Conservation (phyloP, 192 early-diverging fungal genomes). For the Geosiphon pyriformis region DNA sequence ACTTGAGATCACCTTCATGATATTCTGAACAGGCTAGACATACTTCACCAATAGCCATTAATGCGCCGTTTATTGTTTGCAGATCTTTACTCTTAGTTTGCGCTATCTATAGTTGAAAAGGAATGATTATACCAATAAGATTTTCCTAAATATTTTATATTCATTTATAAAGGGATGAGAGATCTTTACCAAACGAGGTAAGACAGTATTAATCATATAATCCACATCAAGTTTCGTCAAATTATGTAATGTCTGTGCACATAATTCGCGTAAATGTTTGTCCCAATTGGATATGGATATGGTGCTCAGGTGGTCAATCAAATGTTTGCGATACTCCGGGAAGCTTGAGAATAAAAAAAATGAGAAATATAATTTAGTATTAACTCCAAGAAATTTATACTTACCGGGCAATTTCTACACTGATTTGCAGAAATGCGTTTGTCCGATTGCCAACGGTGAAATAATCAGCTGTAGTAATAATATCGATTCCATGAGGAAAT, state of each 20-base stretch:
- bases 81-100: slow-evolving; percentile 41
- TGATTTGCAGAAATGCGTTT: slow-evolving; percentile 67
- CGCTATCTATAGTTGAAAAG: slow-evolving; percentile 41
- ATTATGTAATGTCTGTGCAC: slow-evolving; percentile 62
- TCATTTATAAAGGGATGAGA: too few relatives aligned
- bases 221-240: slow-evolving; percentile 57
- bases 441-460: slow-evolving; percentile 83
- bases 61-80: slow-evolving; percentile 52
- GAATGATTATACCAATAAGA: neutral
- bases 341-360: slow-evolving; percentile 40
- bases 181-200: slow-evolving; percentile 59
- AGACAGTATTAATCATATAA: slow-evolving; percentile 43
- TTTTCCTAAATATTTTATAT: neutral
- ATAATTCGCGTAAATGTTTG: slow-evolving; percentile 66
- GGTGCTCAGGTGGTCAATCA: slow-evolving; percentile 67
- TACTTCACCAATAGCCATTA: slow-evolving; percentile 59
- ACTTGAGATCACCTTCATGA: slow-evolving; percentile 20
- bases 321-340: slow-evolving; percentile 64
- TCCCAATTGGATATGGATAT: slow-evolving; percentile 86
- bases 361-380: slow-evolving; percentile 4
- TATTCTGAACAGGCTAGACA: slow-evolving; percentile 37
- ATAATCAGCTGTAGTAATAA: slow-evolving; percentile 89
- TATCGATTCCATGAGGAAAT: slow-evolving; percentile 91
- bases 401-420: slow-evolving; percentile 67
- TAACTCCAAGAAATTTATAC: neutral